phyloP scores from a whole-genome alignment of 768 basidiomycete genomes.

The Termitomyces bulborhizus region DNA sequence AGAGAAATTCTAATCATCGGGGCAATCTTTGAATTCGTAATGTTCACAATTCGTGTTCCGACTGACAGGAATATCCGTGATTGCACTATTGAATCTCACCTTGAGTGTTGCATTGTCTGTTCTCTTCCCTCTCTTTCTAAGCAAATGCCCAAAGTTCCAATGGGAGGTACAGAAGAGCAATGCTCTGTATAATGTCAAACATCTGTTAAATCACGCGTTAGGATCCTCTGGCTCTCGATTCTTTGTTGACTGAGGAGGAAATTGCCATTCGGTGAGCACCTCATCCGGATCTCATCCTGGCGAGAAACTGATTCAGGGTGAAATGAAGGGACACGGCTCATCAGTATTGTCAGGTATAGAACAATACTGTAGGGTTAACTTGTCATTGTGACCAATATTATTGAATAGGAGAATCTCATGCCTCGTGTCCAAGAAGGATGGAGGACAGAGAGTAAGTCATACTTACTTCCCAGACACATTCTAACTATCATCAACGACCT shows the following conservation, averaged over 20 bases:
- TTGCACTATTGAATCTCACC: neutral
- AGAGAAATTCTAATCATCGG: neutral
- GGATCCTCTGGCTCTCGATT: slow-evolving; percentile 82
- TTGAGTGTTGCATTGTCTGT: neutral
- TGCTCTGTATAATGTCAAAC: neutral
- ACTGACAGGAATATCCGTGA: neutral
- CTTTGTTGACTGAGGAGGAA: slow-evolving; percentile 85
- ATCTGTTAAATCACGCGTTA: slow-evolving; percentile 20
- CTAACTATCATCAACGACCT: neutral
- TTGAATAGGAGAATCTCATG: slow-evolving; percentile 64
- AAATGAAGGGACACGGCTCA: slow-evolving; percentile 66
- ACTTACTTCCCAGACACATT: neutral
- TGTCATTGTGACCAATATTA: neutral
- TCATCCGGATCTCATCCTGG: neutral
- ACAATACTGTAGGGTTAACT: neutral
- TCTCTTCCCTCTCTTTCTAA: neutral
- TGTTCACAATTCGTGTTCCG: neutral
- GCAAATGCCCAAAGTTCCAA: slow-evolving; percentile 24
- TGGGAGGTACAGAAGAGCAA: slow-evolving; percentile 30
- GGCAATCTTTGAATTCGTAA: neutral
- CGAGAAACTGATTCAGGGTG: neutral
- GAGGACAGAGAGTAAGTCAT: slow-evolving; percentile 70
- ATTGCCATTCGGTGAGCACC: slow-evolving; percentile 68
- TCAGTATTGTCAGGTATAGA: slow-evolving; percentile 68
- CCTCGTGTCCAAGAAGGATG: slow-evolving; percentile 90